Evolutionary conservation across 371 early-diverging fungal genomes (phyloP).

Genomic region (Syncephalastrum sp.): DNA sequence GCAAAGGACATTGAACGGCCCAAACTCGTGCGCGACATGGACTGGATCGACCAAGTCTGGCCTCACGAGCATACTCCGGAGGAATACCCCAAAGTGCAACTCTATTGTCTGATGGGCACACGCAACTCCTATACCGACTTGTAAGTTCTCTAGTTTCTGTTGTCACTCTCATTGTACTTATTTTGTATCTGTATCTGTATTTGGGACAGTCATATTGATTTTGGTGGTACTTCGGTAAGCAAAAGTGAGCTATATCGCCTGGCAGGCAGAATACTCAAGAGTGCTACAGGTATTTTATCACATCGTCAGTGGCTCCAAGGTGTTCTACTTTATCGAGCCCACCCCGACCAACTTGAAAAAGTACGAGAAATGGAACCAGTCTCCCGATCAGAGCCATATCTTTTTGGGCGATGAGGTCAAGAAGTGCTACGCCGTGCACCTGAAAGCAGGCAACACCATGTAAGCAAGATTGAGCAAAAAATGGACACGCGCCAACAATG

Average conservation of each 20-base stretch:
- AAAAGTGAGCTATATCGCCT: not conserved
- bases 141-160: constrained; percentile 40
- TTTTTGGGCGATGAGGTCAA: constrained; percentile 82
- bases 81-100: constrained; percentile 82
- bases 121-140: constrained; percentile 88
- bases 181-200: constrained; percentile 1
- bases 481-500: not conserved
- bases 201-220: constrained; percentile 75
- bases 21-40: constrained; percentile 77
- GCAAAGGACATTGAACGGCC: constrained; percentile 70
- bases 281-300: constrained; percentile 76
- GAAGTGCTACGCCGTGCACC: constrained; percentile 64
- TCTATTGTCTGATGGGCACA: constrained; percentile 91
- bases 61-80: constrained; percentile 55
- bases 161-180: not conserved
- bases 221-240: constrained; percentile 85
- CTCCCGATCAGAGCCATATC: constrained; percentile 75
- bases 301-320: constrained; percentile 78
- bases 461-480: constrained; percentile 27
- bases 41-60: constrained; percentile 88
- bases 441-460: constrained; percentile 78
- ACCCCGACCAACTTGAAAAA: constrained; percentile 61
- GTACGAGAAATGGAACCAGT: constrained; percentile 86
- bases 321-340: constrained; percentile 87
- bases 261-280: not conserved